Evolutionary conservation across 495 filamentous ascomycete species (phyloP), one percentile per base, ranked within the genome.

Genomic region (Aspergillus steynii): DNA sequence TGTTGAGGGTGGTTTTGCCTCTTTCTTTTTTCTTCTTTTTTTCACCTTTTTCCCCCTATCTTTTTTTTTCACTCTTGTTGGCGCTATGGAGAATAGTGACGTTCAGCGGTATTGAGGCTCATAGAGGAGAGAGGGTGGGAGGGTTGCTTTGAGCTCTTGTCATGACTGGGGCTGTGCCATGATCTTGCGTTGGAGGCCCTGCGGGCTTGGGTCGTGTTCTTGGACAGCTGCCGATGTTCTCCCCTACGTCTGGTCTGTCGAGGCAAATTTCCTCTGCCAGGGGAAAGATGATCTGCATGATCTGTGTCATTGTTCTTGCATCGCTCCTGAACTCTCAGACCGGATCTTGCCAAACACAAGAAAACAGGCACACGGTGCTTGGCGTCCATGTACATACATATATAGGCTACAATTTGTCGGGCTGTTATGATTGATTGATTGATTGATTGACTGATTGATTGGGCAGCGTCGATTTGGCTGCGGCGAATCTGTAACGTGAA

Each of bases 1-100:
- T 31, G 51, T 69, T 72, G 61, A 72, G 65, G 75, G 72, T 69
- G 32, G 29, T 47, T 7, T 46, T 26, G 34, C 12, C 25, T 72
- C 71, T 59, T 65, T 59, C 65, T 54, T 73, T 66, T 68, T 66
- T 74, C 71, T 70, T 58, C 15, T 50, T 27, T 50, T 50, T 29
- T 50, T 7, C 8, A 37, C 10, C 8, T 50, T 26, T 50, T 29
- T 50, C 5, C 10, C 8, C 15, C 26, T 27, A 26, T 27, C n/a
- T 2, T 27, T 27, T 50, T 50, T 50, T 50, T 50, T 50, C 20
- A 50, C 27, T 31, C 74, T 75, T 67, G 70, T 72, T 73, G 74
- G 76, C 73, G 73, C 73, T 75, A 70, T 57, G 70, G 73, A 70
- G 71, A 69, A 70, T 72, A 69, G 71, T 65, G 71, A 42, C 10